A percentile compares a stretch with the other conserved stretches of the same genome.
Evolutionary conservation across 2,329 filamentous ascomycete species (phyloP).

Genomic region (Penicillium glabrum): DNA sequence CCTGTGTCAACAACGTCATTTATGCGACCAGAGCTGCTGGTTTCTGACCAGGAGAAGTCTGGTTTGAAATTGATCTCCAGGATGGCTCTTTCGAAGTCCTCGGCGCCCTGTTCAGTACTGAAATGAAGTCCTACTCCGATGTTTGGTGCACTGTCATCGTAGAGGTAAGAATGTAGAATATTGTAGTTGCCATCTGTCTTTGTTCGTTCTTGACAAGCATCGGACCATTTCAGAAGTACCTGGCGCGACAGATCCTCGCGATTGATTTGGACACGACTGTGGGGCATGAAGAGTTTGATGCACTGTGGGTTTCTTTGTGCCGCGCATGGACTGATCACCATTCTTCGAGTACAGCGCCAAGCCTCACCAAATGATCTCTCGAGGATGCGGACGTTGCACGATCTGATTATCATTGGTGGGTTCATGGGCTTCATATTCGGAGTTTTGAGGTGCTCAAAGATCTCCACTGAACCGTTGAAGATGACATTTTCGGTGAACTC

Average conservation of each 20-base stretch:
- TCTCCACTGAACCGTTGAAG: constrained; percentile 29
- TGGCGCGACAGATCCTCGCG: constrained; percentile 23
- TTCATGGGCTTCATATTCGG: constrained; percentile 31
- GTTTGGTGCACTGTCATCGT: constrained; percentile 31
- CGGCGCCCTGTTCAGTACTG: constrained; percentile 19
- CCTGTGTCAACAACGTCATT: constrained; percentile 30
- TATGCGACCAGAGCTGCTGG: constrained; percentile 23
- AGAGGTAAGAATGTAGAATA: constrained; percentile 28
- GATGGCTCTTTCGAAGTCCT: constrained; percentile 28
- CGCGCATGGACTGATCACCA: constrained; percentile 32
- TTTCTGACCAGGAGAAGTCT: constrained; percentile 26
- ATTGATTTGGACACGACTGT: constrained; percentile 29
- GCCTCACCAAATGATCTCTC: constrained; percentile 29
- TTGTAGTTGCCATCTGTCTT: constrained; percentile 34
- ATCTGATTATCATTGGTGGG: constrained; percentile 23
- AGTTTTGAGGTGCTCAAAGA: constrained; percentile 30
- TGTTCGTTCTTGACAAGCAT: constrained; percentile 28
- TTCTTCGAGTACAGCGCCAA: constrained; percentile 30
- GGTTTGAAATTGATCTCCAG: constrained; percentile 22
- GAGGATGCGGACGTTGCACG: constrained; percentile 32
- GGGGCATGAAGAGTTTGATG: constrained; percentile 31
- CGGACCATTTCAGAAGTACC: constrained; percentile 32
- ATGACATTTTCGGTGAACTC: constrained; percentile 30
- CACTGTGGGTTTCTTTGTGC: constrained; percentile 25
- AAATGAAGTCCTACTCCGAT: constrained; percentile 28